Percentiles rank a stretch among this genome's conserved stretches.
Evolutionary conservation across 306 rosid species (phyloP).

Genomic region (Albizia julibrissin): DNA sequence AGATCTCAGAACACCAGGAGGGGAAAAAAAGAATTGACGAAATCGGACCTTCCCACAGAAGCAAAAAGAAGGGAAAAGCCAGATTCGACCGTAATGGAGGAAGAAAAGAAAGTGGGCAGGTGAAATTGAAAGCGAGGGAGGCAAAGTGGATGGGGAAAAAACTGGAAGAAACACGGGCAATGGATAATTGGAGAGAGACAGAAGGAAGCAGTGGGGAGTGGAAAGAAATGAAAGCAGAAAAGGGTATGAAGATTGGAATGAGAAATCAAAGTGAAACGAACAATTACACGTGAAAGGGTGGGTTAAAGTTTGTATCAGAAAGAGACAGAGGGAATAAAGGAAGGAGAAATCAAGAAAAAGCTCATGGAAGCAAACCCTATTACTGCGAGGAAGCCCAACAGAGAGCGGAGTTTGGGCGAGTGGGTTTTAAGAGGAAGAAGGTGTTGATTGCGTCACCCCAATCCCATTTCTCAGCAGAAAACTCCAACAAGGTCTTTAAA

Average conservation of each 20-base stretch:
- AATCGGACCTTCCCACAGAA: conserved; percentile 26
- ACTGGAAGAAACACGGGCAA: conserved; percentile 11
- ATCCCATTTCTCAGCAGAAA: background rate
- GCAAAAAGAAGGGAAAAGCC: background rate
- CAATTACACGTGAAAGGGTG: conserved; percentile 35
- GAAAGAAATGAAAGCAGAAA: background rate
- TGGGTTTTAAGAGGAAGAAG: background rate
- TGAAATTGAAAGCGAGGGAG: conserved; percentile 7
- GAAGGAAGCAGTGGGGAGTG: background rate
- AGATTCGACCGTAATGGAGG: background rate
- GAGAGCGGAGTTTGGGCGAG: background rate
- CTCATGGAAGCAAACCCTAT: conserved; percentile 19
- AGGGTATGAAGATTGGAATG: background rate
- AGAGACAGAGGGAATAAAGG: conserved; percentile 46
- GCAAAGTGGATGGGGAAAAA: background rate
- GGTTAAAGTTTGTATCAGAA: conserved; percentile 40
- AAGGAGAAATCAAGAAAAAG: conserved; percentile 1
- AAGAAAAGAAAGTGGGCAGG: conserved; percentile 5
- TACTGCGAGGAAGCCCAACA: conserved; percentile 9
- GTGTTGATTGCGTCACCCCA: background rate
- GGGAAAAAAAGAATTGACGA: background rate
- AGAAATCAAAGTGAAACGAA: conserved; percentile 22
- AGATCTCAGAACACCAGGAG: conserved; percentile 38
- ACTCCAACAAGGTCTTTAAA: background rate
- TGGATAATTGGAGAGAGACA: conserved; percentile 12